Evolutionary conservation across 73 alveolate species (phyloP).

Genomic region (Durusdinium trenchii): DNA sequence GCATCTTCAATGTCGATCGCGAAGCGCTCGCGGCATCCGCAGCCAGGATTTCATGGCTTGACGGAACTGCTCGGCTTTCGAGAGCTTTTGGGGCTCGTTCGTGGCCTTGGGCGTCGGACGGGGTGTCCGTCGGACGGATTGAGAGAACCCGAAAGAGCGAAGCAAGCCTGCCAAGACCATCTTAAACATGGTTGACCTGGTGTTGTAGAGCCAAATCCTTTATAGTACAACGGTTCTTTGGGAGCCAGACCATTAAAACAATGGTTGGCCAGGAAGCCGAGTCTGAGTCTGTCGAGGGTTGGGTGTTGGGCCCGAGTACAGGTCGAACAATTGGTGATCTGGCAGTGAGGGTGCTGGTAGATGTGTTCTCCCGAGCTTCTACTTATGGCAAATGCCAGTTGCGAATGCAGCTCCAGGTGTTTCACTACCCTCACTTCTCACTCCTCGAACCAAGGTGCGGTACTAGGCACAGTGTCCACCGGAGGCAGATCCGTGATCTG

Average conservation of each 20-base stretch:
- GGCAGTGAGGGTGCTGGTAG: too few relatives aligned
- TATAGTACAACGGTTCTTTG: too few relatives aligned
- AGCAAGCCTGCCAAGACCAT: too few relatives aligned
- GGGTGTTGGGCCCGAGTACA: too few relatives aligned
- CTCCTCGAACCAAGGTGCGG: background rate
- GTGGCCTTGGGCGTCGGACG: too few relatives aligned
- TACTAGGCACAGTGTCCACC: conserved; percentile 5
- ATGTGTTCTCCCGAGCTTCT: background rate
- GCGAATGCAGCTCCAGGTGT: background rate
- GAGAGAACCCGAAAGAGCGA: too few relatives aligned
- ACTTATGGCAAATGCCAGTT: background rate
- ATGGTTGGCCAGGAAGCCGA: too few relatives aligned
- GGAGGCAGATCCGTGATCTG: conserved; percentile 53
- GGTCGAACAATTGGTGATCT: too few relatives aligned
- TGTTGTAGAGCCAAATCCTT: too few relatives aligned
- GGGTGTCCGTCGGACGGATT: too few relatives aligned
- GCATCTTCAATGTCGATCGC: background rate
- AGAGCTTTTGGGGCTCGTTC: background rate
- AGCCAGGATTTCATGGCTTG: conserved; percentile 22
- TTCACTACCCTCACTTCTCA: background rate
- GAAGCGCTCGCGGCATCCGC: background rate
- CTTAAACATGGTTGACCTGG: background rate
- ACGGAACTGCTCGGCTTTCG: background rate
- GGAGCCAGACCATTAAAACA: too few relatives aligned
- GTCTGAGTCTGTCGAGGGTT: too few relatives aligned